Evolutionary conservation across 2,329 filamentous ascomycete species (phyloP).

Genomic region (Pezicula carpinea): DNA sequence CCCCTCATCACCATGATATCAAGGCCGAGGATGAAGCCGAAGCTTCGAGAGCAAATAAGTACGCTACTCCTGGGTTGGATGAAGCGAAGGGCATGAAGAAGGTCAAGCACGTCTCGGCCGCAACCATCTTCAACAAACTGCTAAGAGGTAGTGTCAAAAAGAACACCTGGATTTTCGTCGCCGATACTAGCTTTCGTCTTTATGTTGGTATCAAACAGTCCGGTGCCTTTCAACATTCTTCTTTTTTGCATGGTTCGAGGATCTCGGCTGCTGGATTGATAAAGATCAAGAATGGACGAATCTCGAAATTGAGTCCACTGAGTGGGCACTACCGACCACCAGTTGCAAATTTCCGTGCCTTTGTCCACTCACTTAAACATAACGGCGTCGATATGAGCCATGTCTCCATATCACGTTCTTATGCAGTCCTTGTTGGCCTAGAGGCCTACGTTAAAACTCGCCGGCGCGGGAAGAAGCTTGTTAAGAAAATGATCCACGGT

Average conservation of each 20-base stretch:
- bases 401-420: conserved; percentile 75
- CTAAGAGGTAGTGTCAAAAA: conserved; percentile 75
- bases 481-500: conserved; percentile 44
- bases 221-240: conserved; percentile 86
- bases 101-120: conserved; percentile 62
- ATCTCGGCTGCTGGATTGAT: conserved; percentile 82
- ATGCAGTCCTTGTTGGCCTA: conserved; percentile 75
- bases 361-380: conserved; percentile 68
- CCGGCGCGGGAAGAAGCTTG: conserved; percentile 51
- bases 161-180: conserved; percentile 92
- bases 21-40: conserved; percentile 43
- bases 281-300: conserved; percentile 74
- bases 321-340: conserved; percentile 85
- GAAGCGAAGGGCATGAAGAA: conserved; percentile 56
- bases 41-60: conserved; percentile 58
- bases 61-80: conserved; percentile 59
- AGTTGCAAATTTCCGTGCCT: conserved; percentile 72
- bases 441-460: conserved; percentile 73
- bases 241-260: conserved; percentile 77
- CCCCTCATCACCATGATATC: conserved; percentile 12
- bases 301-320: conserved; percentile 66
- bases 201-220: conserved; percentile 89
- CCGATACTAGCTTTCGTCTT: conserved; percentile 77
- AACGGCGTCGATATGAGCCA: conserved; percentile 74
- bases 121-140: conserved; percentile 73